phyloP scores from a whole-genome alignment of 352 stramenopile species.

The Phytophthora pinifolia region DNA sequence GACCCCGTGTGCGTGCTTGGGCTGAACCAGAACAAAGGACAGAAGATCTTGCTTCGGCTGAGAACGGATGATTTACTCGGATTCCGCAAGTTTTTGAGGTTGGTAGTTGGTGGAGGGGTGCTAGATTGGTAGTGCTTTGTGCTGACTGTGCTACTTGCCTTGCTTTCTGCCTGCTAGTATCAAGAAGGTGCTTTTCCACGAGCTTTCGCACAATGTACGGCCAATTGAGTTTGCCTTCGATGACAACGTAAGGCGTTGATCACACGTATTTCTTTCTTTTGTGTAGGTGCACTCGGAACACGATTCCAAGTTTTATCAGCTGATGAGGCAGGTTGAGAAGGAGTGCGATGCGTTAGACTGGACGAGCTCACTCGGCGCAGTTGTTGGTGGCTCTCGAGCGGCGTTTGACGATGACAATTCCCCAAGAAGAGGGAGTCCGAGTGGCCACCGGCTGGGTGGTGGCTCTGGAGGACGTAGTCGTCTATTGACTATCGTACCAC shows the following conservation, averaged over 20 bases:
- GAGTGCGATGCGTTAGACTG: constrained; percentile 77
- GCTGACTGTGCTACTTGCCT: background rate
- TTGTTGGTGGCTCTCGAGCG: constrained; percentile 33
- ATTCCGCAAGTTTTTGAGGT: constrained; percentile 90
- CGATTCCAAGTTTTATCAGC: constrained; percentile 77
- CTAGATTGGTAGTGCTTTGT: background rate
- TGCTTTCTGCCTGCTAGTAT: constrained; percentile 48
- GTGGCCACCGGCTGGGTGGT: constrained; percentile 44
- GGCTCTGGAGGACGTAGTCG: constrained; percentile 37
- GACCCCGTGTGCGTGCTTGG: constrained; percentile 90
- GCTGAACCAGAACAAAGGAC: constrained; percentile 94
- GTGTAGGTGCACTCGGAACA: constrained; percentile 74
- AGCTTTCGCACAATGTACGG: constrained; percentile 93
- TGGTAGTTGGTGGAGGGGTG: constrained; percentile 2
- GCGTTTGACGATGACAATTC: constrained; percentile 22
- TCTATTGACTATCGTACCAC: constrained; percentile 13
- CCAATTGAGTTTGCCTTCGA: background rate
- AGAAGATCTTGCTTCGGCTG: constrained; percentile 94
- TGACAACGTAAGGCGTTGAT: background rate
- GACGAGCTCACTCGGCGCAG: constrained; percentile 44
- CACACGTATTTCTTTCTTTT: background rate
- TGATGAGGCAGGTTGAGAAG: constrained; percentile 79
- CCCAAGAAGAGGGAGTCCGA: background rate
- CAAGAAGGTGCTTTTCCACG: constrained; percentile 94
- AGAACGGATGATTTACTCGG: constrained; percentile 93